phyloP scores from a whole-genome alignment of 345 rosid genomes.

The Gossypium ekmanianum region DNA sequence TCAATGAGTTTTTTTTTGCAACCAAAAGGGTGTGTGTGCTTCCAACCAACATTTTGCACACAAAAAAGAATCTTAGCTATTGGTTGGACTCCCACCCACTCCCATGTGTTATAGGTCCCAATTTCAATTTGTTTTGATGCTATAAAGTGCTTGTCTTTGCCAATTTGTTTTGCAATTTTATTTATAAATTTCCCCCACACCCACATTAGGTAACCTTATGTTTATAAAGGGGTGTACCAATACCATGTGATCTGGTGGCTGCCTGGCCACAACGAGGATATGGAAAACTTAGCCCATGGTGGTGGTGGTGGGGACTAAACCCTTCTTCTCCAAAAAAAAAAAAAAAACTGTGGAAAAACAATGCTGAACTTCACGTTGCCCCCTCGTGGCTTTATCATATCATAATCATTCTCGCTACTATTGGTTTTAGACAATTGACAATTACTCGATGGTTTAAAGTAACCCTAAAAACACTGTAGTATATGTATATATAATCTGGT shows the following conservation, averaged over 20 bases:
- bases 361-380: constrained; percentile 44
- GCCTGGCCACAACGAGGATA: constrained; percentile 29
- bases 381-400: constrained; percentile 42
- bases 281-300: constrained; percentile 16
- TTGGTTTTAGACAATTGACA: constrained; percentile 24
- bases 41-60: constrained; percentile 48
- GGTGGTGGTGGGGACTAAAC: constrained; percentile 29
- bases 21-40: constrained; percentile 38
- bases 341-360: constrained; percentile 18
- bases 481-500: too few relatives aligned
- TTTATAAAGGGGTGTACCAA: constrained; percentile 23
- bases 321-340: not conserved
- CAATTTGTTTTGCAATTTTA: constrained; percentile 7
- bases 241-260: constrained; percentile 42
- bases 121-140: constrained; percentile 42
- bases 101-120: constrained; percentile 94
- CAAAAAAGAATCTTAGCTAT: constrained; percentile 40
- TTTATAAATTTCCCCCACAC: constrained; percentile 16
- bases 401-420: constrained; percentile 35
- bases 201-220: constrained; percentile 36
- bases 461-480: not conserved
- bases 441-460: constrained; percentile 26
- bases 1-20: not conserved
- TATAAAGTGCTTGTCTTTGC: constrained; percentile 51
- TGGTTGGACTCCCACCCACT: constrained; percentile 48